These are phyloP conservation scores for Graphilbum ipis-grandicollis DNA, from an alignment of 2,329 filamentous ascomycete genomes.

Conservation along the genomic window DNA sequence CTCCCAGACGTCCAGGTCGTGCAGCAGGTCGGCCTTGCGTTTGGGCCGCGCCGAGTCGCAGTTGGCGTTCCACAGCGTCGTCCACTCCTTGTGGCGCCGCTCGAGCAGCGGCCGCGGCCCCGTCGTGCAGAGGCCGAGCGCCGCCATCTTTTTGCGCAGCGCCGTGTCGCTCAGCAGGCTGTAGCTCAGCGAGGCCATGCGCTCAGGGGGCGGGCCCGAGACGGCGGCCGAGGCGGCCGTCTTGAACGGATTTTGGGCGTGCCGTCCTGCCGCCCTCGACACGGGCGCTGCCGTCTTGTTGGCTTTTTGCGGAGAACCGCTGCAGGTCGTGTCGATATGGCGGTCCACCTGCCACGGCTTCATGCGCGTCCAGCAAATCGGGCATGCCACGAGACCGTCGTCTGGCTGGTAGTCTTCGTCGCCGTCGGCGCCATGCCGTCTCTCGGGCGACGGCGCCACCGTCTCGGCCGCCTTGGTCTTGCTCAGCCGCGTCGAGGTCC, in stretches of 20 bases:
- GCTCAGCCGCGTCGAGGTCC: slow-evolving; percentile 32
- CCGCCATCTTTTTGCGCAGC: slow-evolving; percentile 64
- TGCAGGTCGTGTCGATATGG: slow-evolving; percentile 56
- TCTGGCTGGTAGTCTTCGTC: slow-evolving; percentile 23
- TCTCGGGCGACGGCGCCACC: slow-evolving; percentile 6
- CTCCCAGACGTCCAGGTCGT: slow-evolving; percentile 77
- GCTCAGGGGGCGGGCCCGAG: slow-evolving; percentile 26
- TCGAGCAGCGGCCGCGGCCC: slow-evolving; percentile 57
- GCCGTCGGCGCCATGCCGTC: slow-evolving; percentile 12
- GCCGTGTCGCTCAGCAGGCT: slow-evolving; percentile 65
- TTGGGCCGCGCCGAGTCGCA: slow-evolving; percentile 68
- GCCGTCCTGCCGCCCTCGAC: not conserved
- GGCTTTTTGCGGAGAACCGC: slow-evolving; percentile 17
- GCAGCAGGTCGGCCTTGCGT: slow-evolving; percentile 51
- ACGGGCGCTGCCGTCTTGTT: not conserved
- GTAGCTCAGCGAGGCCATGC: slow-evolving; percentile 71
- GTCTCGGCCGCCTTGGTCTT: slow-evolving; percentile 21
- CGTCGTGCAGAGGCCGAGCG: slow-evolving; percentile 57
- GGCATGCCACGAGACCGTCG: slow-evolving; percentile 68
- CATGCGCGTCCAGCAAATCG: slow-evolving; percentile 65
- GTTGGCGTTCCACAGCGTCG: slow-evolving; percentile 93
- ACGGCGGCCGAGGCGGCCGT: not conserved
- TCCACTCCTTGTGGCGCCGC: slow-evolving; percentile 76
- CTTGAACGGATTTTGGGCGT: slow-evolving; percentile 2
- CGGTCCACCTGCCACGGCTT: slow-evolving; percentile 59